Percentiles rank a stretch among this genome's conserved stretches.
These are phyloP conservation scores for Annona cherimola DNA, from an alignment of 164 flowering plant genomes.

Conservation along the genomic window DNA sequence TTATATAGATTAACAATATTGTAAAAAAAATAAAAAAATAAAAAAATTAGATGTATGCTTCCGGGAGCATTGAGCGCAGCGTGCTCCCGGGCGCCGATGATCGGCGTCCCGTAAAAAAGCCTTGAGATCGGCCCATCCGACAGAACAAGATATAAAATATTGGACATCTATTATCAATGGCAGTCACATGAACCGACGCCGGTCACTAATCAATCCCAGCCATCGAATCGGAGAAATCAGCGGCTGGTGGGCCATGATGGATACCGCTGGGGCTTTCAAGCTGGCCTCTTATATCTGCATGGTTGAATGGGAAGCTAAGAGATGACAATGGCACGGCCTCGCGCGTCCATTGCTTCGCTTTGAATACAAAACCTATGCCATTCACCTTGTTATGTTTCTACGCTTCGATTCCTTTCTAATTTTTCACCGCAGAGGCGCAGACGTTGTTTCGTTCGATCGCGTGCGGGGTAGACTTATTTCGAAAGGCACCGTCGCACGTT, in stretches of 20 bases:
- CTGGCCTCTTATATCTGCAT: neutral
- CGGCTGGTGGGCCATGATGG: neutral
- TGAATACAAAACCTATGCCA: neutral
- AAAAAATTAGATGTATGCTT: no score
- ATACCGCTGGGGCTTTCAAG: neutral
- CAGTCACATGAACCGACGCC: neutral
- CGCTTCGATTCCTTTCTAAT: neutral
- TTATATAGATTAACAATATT: no score
- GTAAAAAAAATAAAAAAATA: no score
- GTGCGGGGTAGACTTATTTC: neutral
- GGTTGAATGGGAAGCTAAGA: neutral
- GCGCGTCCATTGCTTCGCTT: neutral
- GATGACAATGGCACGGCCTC: neutral
- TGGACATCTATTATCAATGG: neutral
- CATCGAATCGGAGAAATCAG: neutral
- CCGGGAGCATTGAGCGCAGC: no score
- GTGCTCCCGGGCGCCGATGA: no score
- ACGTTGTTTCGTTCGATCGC: neutral
- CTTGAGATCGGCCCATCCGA: no score
- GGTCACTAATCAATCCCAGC: neutral
- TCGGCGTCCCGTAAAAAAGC: no score
- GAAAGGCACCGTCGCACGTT: neutral
- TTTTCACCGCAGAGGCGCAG: no score
- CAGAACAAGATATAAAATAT: no score
- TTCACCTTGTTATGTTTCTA: neutral